phyloP scores from a whole-genome alignment of 257 asterid genomes.

The Solanum etuberosum region DNA sequence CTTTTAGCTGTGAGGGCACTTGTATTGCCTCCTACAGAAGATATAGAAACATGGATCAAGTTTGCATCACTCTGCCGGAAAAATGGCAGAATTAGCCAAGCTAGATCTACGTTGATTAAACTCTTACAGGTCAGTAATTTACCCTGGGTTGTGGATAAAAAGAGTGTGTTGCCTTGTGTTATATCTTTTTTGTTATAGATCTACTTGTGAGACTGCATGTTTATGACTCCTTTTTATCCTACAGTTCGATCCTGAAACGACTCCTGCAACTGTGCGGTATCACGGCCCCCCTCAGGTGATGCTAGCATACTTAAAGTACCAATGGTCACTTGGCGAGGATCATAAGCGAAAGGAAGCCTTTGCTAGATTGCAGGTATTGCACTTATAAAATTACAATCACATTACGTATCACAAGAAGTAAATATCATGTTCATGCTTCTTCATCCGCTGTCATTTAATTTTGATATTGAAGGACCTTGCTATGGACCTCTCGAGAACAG shows the following conservation, averaged over 20 bases:
- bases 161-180: neutral
- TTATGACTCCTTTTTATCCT: slow-evolving; percentile 7
- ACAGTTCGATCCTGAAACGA: slow-evolving; percentile 91
- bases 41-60: slow-evolving; percentile 94
- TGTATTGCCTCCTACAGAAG: slow-evolving; percentile 96
- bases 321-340: slow-evolving; percentile 98
- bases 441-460: neutral
- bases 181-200: neutral
- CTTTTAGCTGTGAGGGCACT: slow-evolving; percentile 85
- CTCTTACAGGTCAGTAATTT: slow-evolving; percentile 66
- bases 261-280: slow-evolving; percentile 65
- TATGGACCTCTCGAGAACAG: slow-evolving; percentile 62
- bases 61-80: slow-evolving; percentile 95
- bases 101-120: slow-evolving; percentile 81
- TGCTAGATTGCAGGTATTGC: slow-evolving; percentile 70
- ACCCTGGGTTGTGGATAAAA: neutral
- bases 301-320: slow-evolving; percentile 88
- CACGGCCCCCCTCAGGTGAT: slow-evolving; percentile 97
- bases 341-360: slow-evolving; percentile 85
- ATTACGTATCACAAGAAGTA: neutral
- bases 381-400: neutral
- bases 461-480: slow-evolving; percentile 65
- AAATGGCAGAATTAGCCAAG: slow-evolving; percentile 96
- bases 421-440: neutral
- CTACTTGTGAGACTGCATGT: neutral